Evolutionary conservation across 164 flowering plant species (phyloP), one percentile per base, ranked within the genome.

Genomic region (Sextonia rubra): DNA sequence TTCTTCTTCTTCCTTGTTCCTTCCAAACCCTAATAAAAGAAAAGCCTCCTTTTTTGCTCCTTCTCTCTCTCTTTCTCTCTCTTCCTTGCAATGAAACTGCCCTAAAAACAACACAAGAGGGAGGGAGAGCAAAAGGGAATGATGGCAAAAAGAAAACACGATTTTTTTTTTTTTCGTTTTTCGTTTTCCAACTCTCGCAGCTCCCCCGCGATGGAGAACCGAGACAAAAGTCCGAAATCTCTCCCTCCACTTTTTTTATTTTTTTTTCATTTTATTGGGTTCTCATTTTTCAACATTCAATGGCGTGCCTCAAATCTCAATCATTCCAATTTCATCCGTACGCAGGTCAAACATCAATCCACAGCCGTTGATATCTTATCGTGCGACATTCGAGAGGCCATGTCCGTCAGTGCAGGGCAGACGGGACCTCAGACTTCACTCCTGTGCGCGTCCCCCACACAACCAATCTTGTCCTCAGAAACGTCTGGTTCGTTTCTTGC

Each of bases 281-380:
- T n/a, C n/a, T n/a, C n/a, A n/a, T n/a, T n/a, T n/a, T n/a, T 66
- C 25, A 22, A 17, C 52, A 25, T 52, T 66, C 69, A 66, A 66
- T 44, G 52, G 25, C 25, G 47, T n/a, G n/a, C n/a, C n/a, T n/a
- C n/a, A n/a, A n/a, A n/a, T n/a, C 52, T 37, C 69, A 66, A 66
- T 66, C 69, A 66, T 66, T 66, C 69, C 12, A 2, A 37, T 66
- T 23, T 32, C 1, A 49, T 66, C 69, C 69, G 69, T 66, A 66
- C 69, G 69, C 24, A 26, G n/a, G 69, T 66, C 69, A 66, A 66
- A 66, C 47, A 17, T 2, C 12, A 1, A 44, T 20, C 25, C 26
- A 37, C 69, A 66, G 3, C 69, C 69, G 69, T 66, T 4, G 52
- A 23, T 66, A n/a, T 32, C 11, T 44, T 17, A 18, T 66, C 69